Conservation (phyloP, 768 basidiomycete species). For the Sutorius australiensis region DNA sequence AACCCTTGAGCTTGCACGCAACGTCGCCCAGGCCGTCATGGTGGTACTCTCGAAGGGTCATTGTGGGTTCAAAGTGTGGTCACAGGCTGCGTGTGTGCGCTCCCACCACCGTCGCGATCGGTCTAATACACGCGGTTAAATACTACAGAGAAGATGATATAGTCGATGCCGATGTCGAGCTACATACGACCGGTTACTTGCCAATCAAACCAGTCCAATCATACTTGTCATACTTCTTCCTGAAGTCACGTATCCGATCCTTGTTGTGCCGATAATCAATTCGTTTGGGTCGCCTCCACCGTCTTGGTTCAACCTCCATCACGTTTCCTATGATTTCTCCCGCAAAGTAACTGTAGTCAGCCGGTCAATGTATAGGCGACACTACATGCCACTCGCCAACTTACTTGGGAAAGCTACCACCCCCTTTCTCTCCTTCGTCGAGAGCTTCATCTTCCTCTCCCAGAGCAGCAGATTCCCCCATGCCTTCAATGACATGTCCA, state of each 20-base stretch:
- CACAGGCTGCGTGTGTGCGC: background rate
- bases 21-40: background rate
- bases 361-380: constrained; percentile 2
- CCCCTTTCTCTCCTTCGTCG: constrained; percentile 86
- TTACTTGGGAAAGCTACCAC: constrained; percentile 88
- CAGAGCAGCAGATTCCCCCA: constrained; percentile 55
- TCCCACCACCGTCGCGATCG: background rate
- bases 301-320: constrained; percentile 79
- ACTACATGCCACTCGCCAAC: constrained; percentile 2
- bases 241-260: constrained; percentile 66
- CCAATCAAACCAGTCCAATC: constrained; percentile 81
- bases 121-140: background rate
- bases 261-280: constrained; percentile 69
- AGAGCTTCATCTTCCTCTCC: constrained; percentile 63
- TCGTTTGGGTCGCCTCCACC: constrained; percentile 77
- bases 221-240: constrained; percentile 69
- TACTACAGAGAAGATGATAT: background rate
- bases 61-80: background rate
- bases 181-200: constrained; percentile 13
- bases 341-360: constrained; percentile 76
- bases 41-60: background rate
- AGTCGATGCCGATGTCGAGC: background rate
- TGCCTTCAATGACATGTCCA: constrained; percentile 96
- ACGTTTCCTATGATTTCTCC: constrained; percentile 92
- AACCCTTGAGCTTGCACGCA: constrained; percentile 6